phyloP scores from a whole-genome alignment of 1,284 basidiomycete species.

The Paramarasmius palmivorus region DNA sequence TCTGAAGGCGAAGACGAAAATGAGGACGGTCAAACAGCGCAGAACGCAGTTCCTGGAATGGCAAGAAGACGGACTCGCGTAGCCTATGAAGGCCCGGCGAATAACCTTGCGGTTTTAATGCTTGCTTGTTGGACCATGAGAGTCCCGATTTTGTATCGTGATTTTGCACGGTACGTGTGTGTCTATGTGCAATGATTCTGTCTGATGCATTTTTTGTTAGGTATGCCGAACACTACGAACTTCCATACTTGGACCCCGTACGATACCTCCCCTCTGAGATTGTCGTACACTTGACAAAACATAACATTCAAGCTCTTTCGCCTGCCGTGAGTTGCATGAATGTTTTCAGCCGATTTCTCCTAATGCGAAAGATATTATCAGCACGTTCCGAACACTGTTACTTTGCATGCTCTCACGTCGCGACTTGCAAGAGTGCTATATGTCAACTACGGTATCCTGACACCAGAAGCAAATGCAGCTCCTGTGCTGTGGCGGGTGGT shows the following conservation, averaged over 20 bases:
- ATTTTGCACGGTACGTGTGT: constrained; percentile 65
- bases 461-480: constrained; percentile 79
- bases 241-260: constrained; percentile 83
- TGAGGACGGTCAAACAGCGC: constrained; percentile 6
- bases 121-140: constrained; percentile 79
- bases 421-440: constrained; percentile 60
- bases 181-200: constrained; percentile 3
- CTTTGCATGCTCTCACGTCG: constrained; percentile 63
- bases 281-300: constrained; percentile 68
- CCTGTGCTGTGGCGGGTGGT: constrained; percentile 84
- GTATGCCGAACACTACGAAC: constrained; percentile 67
- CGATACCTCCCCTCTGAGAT: constrained; percentile 67
- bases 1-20: constrained; percentile 40
- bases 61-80: constrained; percentile 17
- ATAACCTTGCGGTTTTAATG: constrained; percentile 66
- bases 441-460: constrained; percentile 55
- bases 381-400: constrained; percentile 61
- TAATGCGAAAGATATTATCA: constrained; percentile 29
- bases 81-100: constrained; percentile 53
- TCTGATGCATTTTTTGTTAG: constrained; percentile 35
- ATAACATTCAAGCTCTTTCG: constrained; percentile 63
- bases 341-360: background rate
- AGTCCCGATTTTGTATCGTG: constrained; percentile 72
- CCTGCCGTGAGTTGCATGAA: constrained; percentile 54
- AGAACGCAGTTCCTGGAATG: constrained; percentile 1